Conservation (phyloP, 495 filamentous ascomycete species). For the Talaromyces trachyspermus region DNA sequence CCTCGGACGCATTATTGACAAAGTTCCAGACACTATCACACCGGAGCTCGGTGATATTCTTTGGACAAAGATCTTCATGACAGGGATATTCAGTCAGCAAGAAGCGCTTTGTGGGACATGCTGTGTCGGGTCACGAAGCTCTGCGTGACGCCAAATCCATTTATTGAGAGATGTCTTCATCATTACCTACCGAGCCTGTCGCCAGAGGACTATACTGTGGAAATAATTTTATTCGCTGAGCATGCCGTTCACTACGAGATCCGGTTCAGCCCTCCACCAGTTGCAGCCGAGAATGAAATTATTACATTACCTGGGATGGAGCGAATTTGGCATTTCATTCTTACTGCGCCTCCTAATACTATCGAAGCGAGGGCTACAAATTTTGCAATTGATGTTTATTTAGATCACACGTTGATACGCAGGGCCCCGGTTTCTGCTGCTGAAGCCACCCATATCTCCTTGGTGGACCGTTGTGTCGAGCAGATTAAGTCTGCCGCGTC, state of each 20-base stretch:
- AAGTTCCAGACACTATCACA: slow-evolving; percentile 52
- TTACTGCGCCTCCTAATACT: slow-evolving; percentile 59
- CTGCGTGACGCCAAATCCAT: slow-evolving; percentile 45
- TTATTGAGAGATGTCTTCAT: slow-evolving; percentile 57
- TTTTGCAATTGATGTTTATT: slow-evolving; percentile 67
- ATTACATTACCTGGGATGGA: slow-evolving; percentile 58
- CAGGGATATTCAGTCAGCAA: slow-evolving; percentile 48
- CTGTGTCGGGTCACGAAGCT: slow-evolving; percentile 45
- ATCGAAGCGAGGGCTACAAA: slow-evolving; percentile 63
- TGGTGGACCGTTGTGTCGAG: slow-evolving; percentile 70
- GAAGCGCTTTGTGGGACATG: slow-evolving; percentile 58
- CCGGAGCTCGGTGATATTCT: slow-evolving; percentile 52
- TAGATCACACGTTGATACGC: slow-evolving; percentile 45
- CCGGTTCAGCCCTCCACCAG: slow-evolving; percentile 31
- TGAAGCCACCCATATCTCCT: slow-evolving; percentile 65
- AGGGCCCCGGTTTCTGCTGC: slow-evolving; percentile 38
- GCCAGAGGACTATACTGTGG: slow-evolving; percentile 57
- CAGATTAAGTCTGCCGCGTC: slow-evolving; percentile 66
- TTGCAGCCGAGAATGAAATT: slow-evolving; percentile 35
- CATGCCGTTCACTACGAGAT: slow-evolving; percentile 41
- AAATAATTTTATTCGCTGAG: slow-evolving; percentile 61
- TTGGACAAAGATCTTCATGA: slow-evolving; percentile 62
- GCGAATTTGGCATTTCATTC: slow-evolving; percentile 74
- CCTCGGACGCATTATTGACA: slow-evolving; percentile 47
- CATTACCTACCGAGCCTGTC: slow-evolving; percentile 58